phyloP scores from a whole-genome alignment of 805 yeast genomes.

The Lipomyces kockii region DNA sequence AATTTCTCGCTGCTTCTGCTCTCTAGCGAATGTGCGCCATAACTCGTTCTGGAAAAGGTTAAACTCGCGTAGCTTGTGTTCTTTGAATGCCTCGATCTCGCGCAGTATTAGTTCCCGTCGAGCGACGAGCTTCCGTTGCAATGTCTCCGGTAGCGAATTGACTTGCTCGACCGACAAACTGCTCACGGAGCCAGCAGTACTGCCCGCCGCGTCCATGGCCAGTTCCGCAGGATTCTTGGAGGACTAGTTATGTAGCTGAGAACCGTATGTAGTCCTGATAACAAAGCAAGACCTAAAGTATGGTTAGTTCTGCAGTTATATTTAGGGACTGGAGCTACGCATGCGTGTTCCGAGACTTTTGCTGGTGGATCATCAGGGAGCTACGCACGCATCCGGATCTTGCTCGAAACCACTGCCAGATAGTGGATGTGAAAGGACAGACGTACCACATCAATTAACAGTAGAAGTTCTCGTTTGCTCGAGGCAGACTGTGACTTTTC shows the following conservation, averaged over 20 bases:
- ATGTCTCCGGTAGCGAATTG: constrained; percentile 13
- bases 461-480: neutral
- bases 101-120: constrained; percentile 22
- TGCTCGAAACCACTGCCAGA: neutral
- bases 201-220: neutral
- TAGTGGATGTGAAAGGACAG: neutral
- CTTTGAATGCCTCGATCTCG: constrained; percentile 26
- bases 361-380: too few relatives aligned
- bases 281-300: neutral
- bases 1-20: constrained; percentile 10
- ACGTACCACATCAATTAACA: neutral
- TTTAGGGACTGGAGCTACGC: too few relatives aligned
- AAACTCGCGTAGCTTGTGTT: constrained; percentile 27
- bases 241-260: neutral
- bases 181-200: neutral
- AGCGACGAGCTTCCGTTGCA: constrained; percentile 23
- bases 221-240: neutral
- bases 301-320: neutral
- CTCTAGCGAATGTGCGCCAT: constrained; percentile 5
- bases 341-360: too few relatives aligned
- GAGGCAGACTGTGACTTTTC: neutral
- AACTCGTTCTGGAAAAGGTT: constrained; percentile 25
- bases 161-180: neutral
- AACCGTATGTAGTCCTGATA: neutral
- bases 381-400: too few relatives aligned